Conservation (phyloP, 192 early-diverging fungal species). For the Backusella westeae region DNA sequence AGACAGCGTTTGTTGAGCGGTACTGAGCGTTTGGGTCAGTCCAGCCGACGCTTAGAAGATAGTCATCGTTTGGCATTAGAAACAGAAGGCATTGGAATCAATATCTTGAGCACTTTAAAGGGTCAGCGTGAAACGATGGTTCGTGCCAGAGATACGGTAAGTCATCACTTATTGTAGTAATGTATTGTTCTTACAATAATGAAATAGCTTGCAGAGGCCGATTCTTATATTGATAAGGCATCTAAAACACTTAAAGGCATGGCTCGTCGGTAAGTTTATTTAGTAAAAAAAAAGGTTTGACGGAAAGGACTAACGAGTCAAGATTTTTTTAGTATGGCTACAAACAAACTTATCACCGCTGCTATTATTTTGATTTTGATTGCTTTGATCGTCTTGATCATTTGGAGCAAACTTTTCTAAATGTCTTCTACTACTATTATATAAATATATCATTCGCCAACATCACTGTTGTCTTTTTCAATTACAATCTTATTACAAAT, state of each 20-base stretch:
- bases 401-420: conserved; percentile 72
- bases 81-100: conserved; percentile 84
- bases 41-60: conserved; percentile 78
- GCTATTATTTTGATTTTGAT: conserved; percentile 82
- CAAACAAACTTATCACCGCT: conserved; percentile 85
- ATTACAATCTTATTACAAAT: conserved; percentile 97
- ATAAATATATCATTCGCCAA: conserved; percentile 54
- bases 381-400: conserved; percentile 78
- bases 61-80: conserved; percentile 90
- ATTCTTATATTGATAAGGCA: conserved; percentile 66
- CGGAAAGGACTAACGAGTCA: not conserved
- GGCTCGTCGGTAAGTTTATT: conserved; percentile 63
- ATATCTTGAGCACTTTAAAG: conserved; percentile 77
- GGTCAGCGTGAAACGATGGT: conserved; percentile 91
- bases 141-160: conserved; percentile 78
- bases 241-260: conserved; percentile 67
- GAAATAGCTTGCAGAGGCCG: conserved; percentile 71
- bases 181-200: not conserved
- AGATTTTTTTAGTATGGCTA: conserved; percentile 62
- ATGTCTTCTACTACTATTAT: not conserved
- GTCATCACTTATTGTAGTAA: conserved; percentile 11
- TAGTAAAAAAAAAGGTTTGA: not conserved
- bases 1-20: conserved; percentile 76
- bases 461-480: conserved; percentile 79
- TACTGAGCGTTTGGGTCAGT: conserved; percentile 82